A percentile compares a stretch with the other conserved stretches of the same genome.
Conservation (phyloP, 441 rosid species). For the Syzygium syzygioides region DNA sequence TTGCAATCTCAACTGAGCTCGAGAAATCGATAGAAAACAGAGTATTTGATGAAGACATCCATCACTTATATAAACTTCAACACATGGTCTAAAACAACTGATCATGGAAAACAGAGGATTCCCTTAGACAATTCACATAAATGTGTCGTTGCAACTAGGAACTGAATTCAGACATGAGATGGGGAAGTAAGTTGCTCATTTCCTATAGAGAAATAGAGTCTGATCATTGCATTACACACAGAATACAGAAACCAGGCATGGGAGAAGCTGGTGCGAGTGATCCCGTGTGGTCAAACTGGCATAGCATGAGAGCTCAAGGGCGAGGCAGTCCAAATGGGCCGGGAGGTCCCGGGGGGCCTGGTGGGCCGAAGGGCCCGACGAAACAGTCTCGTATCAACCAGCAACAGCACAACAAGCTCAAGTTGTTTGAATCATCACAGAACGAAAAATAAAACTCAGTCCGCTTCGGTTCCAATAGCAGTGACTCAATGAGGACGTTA, state of each 20-base stretch:
- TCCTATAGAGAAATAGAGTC: not conserved
- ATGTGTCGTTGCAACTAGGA: not conserved
- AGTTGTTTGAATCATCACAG: constrained; percentile 18
- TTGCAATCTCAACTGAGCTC: accelerated
- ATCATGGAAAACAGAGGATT: not conserved
- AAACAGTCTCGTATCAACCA: constrained; percentile 51
- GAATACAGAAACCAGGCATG: not conserved
- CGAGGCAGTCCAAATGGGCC: constrained; percentile 17
- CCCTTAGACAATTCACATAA: not conserved
- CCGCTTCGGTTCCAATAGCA: accelerated
- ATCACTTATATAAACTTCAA: not conserved
- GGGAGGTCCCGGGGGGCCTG: constrained; percentile 24
- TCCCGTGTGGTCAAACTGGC: not conserved
- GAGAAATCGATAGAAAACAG: not conserved
- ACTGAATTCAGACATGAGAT: not conserved
- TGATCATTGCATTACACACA: not conserved
- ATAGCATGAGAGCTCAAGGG: not conserved
- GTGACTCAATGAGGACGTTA: not conserved
- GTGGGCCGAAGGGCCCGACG: constrained; percentile 35
- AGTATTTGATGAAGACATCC: not conserved
- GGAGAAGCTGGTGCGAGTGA: not conserved
- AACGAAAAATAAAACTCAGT: not conserved
- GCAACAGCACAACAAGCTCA: constrained; percentile 50
- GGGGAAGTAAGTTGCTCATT: not conserved
- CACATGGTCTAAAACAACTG: not conserved